A percentile compares a stretch with the other conserved stretches of the same genome.
Evolutionary conservation across 2,329 filamentous ascomycete species (phyloP).

Genomic region (Fusarium austroafricanum): DNA sequence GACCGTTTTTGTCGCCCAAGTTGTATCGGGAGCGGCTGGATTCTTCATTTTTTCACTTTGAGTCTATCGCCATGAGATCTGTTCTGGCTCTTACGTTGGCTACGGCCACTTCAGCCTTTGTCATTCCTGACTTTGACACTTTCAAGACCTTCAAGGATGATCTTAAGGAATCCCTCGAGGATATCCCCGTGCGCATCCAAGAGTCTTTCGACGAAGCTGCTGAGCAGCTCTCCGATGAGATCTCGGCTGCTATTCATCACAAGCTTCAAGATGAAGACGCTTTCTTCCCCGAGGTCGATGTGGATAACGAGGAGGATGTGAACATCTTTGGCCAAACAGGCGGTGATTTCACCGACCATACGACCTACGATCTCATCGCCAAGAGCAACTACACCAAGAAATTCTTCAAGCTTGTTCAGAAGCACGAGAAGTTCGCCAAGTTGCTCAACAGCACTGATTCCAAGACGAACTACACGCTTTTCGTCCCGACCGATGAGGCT

Average conservation of each 20-base stretch:
- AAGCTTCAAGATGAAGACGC: constrained; percentile 21
- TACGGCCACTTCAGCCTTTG: constrained; percentile 38
- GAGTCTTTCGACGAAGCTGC: constrained; percentile 25
- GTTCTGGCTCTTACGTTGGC: constrained; percentile 32
- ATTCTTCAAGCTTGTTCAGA: constrained; percentile 79
- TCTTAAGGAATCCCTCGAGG: constrained; percentile 15
- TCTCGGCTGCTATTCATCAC: constrained; percentile 22
- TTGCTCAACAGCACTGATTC: constrained; percentile 78
- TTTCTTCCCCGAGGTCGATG: neutral
- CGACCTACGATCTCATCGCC: constrained; percentile 84
- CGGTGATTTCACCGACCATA: constrained; percentile 68
- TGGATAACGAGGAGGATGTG: neutral
- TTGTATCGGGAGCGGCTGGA: neutral
- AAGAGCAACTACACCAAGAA: constrained; percentile 80
- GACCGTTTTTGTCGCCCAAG: constrained; percentile 1
- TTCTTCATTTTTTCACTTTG: too few relatives aligned
- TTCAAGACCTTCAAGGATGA: constrained; percentile 21
- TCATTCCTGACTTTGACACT: constrained; percentile 25
- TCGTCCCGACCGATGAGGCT: constrained; percentile 81
- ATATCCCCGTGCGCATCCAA: constrained; percentile 11
- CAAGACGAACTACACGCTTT: constrained; percentile 76
- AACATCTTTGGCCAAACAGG: constrained; percentile 19
- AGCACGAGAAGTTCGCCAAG: constrained; percentile 77
- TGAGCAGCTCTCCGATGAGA: constrained; percentile 29
- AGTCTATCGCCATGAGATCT: constrained; percentile 31